Percentiles rank a stretch among this genome's conserved stretches.
phyloP scores from a whole-genome alignment of 2,329 filamentous ascomycete species.

The Sporothrix globosa region DNA sequence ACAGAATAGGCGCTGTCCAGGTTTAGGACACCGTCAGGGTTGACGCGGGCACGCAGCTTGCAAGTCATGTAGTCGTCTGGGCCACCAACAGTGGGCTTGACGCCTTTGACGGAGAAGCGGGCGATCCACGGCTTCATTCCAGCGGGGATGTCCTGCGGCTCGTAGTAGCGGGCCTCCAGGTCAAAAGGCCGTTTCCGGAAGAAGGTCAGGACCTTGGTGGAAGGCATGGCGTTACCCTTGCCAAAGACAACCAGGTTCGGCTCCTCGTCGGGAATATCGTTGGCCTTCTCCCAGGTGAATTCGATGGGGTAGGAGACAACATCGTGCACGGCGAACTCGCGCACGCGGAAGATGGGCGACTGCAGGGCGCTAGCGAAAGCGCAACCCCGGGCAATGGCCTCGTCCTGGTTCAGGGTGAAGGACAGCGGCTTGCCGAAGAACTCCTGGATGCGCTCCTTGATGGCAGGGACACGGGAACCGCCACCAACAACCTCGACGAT shows the following conservation, averaged over 20 bases:
- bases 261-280: conserved; percentile 97
- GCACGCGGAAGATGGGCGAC: conserved; percentile 96
- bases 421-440: conserved; percentile 94
- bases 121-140: conserved; percentile 95
- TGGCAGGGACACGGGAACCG: conserved; percentile 86
- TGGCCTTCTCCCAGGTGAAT: conserved; percentile 98
- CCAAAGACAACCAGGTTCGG: conserved; percentile 97
- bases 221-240: conserved; percentile 94
- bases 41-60: conserved; percentile 97
- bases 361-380: conserved; percentile 98
- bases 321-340: conserved; percentile 96
- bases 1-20: conserved; percentile 98
- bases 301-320: conserved; percentile 98
- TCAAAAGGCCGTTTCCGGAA: conserved; percentile 98
- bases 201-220: conserved; percentile 98
- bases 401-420: conserved; percentile 97
- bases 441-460: conserved; percentile 85
- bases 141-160: conserved; percentile 82
- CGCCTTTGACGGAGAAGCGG: conserved; percentile 95
- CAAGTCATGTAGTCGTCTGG: conserved; percentile 99
- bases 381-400: conserved; percentile 92
- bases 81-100: conserved; percentile 75
- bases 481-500: conserved; percentile 91
- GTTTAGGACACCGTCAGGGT: conserved; percentile 94
- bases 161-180: conserved; percentile 89